Base-by-base conservation (phyloP, 371 early-diverging fungal genomes). In the Caulochytrium protostelioides region DNA sequence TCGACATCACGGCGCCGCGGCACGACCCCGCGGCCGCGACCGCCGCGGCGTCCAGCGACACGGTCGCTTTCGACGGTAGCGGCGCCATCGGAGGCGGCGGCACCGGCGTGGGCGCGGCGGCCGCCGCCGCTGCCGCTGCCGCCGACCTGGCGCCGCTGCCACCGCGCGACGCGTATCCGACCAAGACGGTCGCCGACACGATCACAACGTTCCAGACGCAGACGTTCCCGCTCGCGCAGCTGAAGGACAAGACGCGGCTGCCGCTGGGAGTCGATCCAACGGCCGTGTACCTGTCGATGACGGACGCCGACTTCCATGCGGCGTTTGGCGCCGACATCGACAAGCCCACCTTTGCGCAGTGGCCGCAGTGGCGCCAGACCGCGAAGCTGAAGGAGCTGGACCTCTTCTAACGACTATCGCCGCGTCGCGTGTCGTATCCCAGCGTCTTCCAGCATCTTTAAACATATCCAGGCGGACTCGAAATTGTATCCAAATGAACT, bases 221-320 rank as follows among this genome's bases (percentile, higher is more conserved):
- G 6, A 27, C 28, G 4, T 45, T 48, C 43, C 29, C 47, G 2
- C 14, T 56, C 8, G 50, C 43, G n/a, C 44, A 36, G 37, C 39
- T 56, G n/a, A 37, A 36, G 28, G 30, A 36, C n/a, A 44, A 41
- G 30, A 39, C 45, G 8, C 22, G 15, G 17, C 32, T 56, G 6
- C 57, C 57, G 6, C 13, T 52, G 16, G 57, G 57, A 4, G 44
- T 56, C 4, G 50, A 56, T 31, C 50, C 51, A 2, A 17, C 40
- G 13, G n/a, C n/a, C n/a, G n/a, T n/a, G n/a, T n/a, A n/a, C n/a
- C n/a, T n/a, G n/a, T n/a, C n/a, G n/a, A n/a, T n/a, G n/a, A n/a
- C n/a, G n/a, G n/a, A n/a, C n/a, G n/a, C n/a, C n/a, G n/a, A n/a
- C n/a, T n/a, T n/a, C n/a, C n/a, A n/a, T n/a, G n/a, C n/a, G n/a